Evolutionary conservation across 345 rosid genomes (phyloP).

Genomic region (Populus deltoides): DNA sequence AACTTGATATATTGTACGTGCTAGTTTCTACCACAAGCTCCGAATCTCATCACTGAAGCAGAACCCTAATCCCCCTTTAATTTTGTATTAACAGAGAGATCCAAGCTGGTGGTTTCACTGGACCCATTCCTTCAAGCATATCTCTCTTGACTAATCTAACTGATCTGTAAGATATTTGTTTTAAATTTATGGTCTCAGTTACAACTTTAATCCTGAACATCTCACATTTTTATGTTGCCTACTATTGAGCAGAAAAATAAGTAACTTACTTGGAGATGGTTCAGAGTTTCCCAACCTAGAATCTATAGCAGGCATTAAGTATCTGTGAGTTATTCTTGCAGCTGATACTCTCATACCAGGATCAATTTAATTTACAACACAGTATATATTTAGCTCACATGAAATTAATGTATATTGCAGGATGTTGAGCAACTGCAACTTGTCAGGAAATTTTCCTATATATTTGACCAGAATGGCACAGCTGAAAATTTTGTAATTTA

Average conservation of each 20-base stretch:
- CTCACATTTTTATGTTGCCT: background rate
- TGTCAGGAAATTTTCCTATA: background rate
- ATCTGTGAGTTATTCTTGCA: constrained; percentile 7
- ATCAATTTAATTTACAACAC: background rate
- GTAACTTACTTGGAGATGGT: constrained; percentile 6
- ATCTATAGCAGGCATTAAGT: background rate
- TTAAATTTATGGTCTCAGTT: too few relatives aligned
- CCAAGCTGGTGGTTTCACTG: constrained; percentile 14
- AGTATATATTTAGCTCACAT: background rate
- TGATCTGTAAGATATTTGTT: constrained; percentile 8
- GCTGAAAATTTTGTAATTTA: constrained; percentile 6
- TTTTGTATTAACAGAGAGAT: constrained; percentile 9
- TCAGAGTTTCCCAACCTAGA: background rate
- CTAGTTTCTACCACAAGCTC: background rate
- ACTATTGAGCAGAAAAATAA: constrained; percentile 11
- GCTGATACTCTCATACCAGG: background rate
- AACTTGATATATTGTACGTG: background rate
- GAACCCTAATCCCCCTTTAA: background rate
- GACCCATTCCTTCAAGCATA: constrained; percentile 18
- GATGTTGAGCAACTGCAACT: constrained; percentile 15
- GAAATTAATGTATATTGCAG: background rate
- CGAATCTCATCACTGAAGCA: background rate
- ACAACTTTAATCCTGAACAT: too few relatives aligned
- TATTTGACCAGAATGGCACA: background rate
- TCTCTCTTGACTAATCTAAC: constrained; percentile 1